These are phyloP conservation scores for Lodderomyces theae DNA, from an alignment of 1,139 yeast genomes.

Conservation along the genomic window DNA sequence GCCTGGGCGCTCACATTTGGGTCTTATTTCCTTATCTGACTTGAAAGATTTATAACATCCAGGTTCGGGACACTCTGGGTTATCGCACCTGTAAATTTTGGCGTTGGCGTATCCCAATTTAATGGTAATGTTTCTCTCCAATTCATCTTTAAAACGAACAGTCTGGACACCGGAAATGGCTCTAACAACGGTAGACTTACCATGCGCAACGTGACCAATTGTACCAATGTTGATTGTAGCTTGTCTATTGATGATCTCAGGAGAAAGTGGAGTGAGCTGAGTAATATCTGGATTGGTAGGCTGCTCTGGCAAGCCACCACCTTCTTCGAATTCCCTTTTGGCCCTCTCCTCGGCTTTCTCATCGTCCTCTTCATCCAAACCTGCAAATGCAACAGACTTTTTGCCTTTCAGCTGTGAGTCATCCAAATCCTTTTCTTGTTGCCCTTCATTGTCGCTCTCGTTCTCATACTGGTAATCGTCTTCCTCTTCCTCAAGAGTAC, in stretches of 20 bases:
- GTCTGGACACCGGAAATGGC: conserved; percentile 99
- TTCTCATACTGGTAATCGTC: conserved; percentile 43
- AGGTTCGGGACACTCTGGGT: conserved; percentile 86
- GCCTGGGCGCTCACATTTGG: conserved; percentile 85
- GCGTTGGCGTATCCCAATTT: conserved; percentile 99
- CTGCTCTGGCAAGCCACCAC: conserved; percentile 97
- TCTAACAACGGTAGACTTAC: conserved; percentile 97
- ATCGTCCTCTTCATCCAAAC: conserved; percentile 66
- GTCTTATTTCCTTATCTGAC: conserved; percentile 91
- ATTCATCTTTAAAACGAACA: conserved; percentile 96
- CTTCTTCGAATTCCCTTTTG: conserved; percentile 88
- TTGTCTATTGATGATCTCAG: conserved; percentile 96
- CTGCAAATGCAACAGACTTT: conserved; percentile 84
- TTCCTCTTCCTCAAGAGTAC: conserved; percentile 47
- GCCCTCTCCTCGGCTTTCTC: conserved; percentile 62
- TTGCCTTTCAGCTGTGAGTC: conserved; percentile 43
- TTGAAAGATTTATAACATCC: conserved; percentile 93
- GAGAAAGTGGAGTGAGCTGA: conserved; percentile 78
- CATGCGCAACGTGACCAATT: conserved; percentile 95
- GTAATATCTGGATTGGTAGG: conserved; percentile 84
- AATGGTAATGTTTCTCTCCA: conserved; percentile 98
- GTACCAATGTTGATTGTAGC: conserved; percentile 99
- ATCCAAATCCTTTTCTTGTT: conserved; percentile 29
- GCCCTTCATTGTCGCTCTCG: conserved; percentile 51
- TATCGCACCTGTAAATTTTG: conserved; percentile 91